A percentile compares a stretch with the other conserved stretches of the same genome.
Conservation (phyloP, 352 stramenopile species). For the Albugo candida region DNA sequence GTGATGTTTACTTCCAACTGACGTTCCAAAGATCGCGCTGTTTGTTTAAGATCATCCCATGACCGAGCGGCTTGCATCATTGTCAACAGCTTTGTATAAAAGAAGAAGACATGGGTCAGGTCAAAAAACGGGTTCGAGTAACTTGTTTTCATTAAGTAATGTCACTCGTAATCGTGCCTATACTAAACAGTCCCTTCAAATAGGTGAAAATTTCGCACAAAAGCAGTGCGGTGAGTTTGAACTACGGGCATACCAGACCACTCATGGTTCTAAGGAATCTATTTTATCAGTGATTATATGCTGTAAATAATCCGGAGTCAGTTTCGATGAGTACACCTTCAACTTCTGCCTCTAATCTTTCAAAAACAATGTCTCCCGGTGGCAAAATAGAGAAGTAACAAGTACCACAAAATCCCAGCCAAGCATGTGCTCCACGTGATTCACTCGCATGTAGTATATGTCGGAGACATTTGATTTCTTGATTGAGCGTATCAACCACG, state of each 20-base stretch:
- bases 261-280: too few relatives aligned
- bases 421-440: constrained; percentile 84
- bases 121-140: too few relatives aligned
- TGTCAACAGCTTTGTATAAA: constrained; percentile 1
- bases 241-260: too few relatives aligned
- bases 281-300: too few relatives aligned
- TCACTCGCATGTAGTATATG: constrained; percentile 94
- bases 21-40: constrained; percentile 45
- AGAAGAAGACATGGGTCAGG: neutral
- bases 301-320: too few relatives aligned
- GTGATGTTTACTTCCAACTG: constrained; percentile 69
- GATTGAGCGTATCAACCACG: constrained; percentile 81
- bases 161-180: too few relatives aligned
- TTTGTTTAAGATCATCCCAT: constrained; percentile 61
- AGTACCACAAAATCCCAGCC: too few relatives aligned
- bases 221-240: too few relatives aligned
- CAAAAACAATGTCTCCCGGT: constrained; percentile 66
- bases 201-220: too few relatives aligned
- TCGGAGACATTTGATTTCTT: constrained; percentile 93
- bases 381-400: constrained; percentile 72
- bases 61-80: constrained; percentile 43
- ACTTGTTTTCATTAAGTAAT: too few relatives aligned
- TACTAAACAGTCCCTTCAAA: too few relatives aligned
- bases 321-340: too few relatives aligned
- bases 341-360: constrained; percentile 73